Evolutionary conservation across 2,329 filamentous ascomycete genomes (phyloP).

Genomic region (Lasiodiplodia hormozganensis): DNA sequence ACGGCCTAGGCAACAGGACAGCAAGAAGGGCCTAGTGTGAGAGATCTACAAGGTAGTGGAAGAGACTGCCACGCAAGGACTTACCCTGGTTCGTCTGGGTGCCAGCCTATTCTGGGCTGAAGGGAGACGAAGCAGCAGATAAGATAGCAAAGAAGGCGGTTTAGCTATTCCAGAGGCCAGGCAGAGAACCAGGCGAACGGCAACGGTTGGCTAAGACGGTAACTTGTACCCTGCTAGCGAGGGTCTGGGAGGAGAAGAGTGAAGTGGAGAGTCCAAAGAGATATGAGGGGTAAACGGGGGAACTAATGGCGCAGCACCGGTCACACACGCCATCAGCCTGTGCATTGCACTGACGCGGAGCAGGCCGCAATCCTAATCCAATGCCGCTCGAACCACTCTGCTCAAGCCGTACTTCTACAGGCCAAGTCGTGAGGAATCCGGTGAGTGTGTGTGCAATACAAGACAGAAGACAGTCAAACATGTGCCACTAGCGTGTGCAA

Average conservation of each 20-base stretch:
- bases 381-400: background rate
- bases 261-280: background rate
- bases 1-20: too few relatives aligned
- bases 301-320: background rate
- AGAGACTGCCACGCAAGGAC: too few relatives aligned
- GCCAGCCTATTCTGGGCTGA: too few relatives aligned
- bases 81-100: too few relatives aligned
- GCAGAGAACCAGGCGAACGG: background rate
- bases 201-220: background rate
- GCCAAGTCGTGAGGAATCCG: background rate
- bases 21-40: too few relatives aligned
- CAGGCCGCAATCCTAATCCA: background rate
- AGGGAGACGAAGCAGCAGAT: too few relatives aligned
- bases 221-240: background rate
- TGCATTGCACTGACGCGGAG: background rate
- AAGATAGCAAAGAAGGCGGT: background rate
- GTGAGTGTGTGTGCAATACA: background rate
- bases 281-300: background rate
- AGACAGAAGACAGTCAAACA: background rate
- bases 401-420: background rate
- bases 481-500: background rate
- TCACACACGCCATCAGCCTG: background rate
- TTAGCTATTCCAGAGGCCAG: background rate
- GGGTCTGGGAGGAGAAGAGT: background rate
- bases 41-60: too few relatives aligned